A percentile compares a stretch with the other conserved stretches of the same genome.
Conservation (phyloP, 2,329 filamentous ascomycete genomes). For the Thelonectria blattea region DNA sequence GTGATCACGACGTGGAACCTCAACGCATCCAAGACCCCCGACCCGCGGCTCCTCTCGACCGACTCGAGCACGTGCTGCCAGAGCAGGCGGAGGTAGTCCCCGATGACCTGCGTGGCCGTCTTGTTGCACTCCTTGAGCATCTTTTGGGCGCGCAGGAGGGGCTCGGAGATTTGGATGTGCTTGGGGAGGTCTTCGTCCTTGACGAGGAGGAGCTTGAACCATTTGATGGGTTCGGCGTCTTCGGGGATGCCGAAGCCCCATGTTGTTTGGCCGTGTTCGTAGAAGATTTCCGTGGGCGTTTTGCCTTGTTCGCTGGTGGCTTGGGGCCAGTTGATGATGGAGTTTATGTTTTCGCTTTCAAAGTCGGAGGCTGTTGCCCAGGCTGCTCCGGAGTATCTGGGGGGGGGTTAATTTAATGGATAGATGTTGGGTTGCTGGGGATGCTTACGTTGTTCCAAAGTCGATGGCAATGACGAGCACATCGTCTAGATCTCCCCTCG, state of each 20-base stretch:
- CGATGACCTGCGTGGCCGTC: slow-evolving; percentile 9
- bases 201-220: slow-evolving; percentile 18
- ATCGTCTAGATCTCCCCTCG: no score
- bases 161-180: slow-evolving; percentile 2
- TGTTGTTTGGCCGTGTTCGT: slow-evolving; percentile 10
- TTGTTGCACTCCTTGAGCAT: slow-evolving; percentile 5
- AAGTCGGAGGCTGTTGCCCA: slow-evolving; percentile 20
- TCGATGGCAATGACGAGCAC: no score
- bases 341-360: slow-evolving; percentile 14
- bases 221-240: slow-evolving; percentile 14
- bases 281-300: slow-evolving; percentile 15
- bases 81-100: slow-evolving; percentile 12
- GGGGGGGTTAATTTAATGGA: no score
- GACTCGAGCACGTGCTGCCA: slow-evolving; percentile 8
- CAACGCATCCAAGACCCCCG: not conserved
- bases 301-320: slow-evolving; percentile 15
- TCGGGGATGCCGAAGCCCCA: slow-evolving; percentile 17
- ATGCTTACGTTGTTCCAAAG: no score
- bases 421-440: no score
- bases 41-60: slow-evolving; percentile 10
- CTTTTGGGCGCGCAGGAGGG: slow-evolving; percentile 10
- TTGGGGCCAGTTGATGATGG: slow-evolving; percentile 19
- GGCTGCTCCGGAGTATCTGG: slow-evolving; percentile 13
- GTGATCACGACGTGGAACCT: slow-evolving; percentile 20
- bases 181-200: slow-evolving; percentile 19